Percentiles rank a stretch among this genome's conserved stretches.
Evolutionary conservation across 177 flowering plant species (phyloP).

Genomic region (Vitis hybrid): DNA sequence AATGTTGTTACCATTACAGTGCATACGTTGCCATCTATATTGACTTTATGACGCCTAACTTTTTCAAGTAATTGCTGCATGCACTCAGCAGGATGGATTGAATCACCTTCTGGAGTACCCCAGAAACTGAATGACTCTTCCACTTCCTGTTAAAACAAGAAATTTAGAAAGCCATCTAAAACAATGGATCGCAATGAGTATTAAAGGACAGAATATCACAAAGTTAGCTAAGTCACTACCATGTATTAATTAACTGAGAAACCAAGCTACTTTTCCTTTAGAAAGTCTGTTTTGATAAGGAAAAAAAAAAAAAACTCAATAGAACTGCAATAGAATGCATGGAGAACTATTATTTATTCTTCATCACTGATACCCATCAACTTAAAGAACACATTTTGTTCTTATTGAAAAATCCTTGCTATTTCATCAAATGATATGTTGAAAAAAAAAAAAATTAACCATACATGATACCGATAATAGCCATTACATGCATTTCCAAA

Average conservation of each 20-base stretch:
- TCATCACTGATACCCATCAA: too few species aligned
- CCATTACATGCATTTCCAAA: too few species aligned
- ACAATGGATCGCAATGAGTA: too few species aligned
- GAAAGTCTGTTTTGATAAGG: neutral
- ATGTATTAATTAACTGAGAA: neutral
- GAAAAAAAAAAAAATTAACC: too few species aligned
- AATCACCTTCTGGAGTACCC: conserved; percentile 74
- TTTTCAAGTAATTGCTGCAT: conserved; percentile 85
- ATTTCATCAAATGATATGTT: too few species aligned
- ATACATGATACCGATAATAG: too few species aligned
- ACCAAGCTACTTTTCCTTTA: neutral
- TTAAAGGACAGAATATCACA: too few species aligned
- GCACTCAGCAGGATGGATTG: conserved; percentile 80
- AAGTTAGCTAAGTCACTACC: neutral
- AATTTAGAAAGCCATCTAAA: neutral
- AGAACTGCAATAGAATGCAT: too few species aligned
- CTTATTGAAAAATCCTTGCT: too few species aligned
- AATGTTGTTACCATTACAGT: conserved; percentile 88
- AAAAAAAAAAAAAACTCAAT: too few species aligned
- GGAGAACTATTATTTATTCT: too few species aligned
- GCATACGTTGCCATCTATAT: conserved; percentile 86
- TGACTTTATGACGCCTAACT: conserved; percentile 82
- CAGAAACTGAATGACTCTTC: conserved; percentile 66
- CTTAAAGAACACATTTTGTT: too few species aligned
- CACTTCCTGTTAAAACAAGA: conserved; percentile 59